Evolutionary conservation across 805 yeast species (phyloP).

Genomic region (Torulaspora microellipsoides): DNA sequence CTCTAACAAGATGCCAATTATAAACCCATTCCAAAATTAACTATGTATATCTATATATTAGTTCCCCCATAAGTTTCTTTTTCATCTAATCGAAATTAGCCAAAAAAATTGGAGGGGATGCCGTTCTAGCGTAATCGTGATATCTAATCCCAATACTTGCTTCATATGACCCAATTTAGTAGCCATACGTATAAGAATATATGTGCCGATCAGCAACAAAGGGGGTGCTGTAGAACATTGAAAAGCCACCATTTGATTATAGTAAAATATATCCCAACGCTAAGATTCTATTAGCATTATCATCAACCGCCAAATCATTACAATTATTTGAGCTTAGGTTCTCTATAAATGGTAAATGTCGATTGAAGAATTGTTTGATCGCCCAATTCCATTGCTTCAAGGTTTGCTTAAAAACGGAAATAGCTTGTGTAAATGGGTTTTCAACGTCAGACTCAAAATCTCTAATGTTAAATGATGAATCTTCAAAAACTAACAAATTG

Average conservation of each 20-base stretch:
- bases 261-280: slow-evolving; percentile 19
- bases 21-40: too few species aligned
- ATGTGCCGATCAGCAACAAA: too few species aligned
- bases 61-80: too few species aligned
- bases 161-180: too few species aligned
- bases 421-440: slow-evolving; percentile 16
- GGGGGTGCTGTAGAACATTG: too few species aligned
- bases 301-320: slow-evolving; percentile 12
- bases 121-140: too few species aligned
- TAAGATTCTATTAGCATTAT: slow-evolving; percentile 15
- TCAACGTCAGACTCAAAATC: slow-evolving; percentile 11
- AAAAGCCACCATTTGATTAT: not conserved
- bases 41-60: too few species aligned
- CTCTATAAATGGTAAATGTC: slow-evolving; percentile 12
- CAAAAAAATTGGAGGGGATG: too few species aligned
- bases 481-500: slow-evolving; percentile 12
- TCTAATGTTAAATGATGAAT: slow-evolving; percentile 7
- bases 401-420: slow-evolving; percentile 16
- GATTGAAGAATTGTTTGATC: slow-evolving; percentile 15
- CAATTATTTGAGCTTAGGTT: slow-evolving; percentile 3
- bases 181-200: too few species aligned
- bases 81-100: too few species aligned
- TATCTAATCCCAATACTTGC: too few species aligned
- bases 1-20: too few species aligned
- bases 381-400: slow-evolving; percentile 18